These are phyloP conservation scores for Fusarium virguliforme DNA, from an alignment of 2,329 filamentous ascomycete genomes.

Conservation along the genomic window DNA sequence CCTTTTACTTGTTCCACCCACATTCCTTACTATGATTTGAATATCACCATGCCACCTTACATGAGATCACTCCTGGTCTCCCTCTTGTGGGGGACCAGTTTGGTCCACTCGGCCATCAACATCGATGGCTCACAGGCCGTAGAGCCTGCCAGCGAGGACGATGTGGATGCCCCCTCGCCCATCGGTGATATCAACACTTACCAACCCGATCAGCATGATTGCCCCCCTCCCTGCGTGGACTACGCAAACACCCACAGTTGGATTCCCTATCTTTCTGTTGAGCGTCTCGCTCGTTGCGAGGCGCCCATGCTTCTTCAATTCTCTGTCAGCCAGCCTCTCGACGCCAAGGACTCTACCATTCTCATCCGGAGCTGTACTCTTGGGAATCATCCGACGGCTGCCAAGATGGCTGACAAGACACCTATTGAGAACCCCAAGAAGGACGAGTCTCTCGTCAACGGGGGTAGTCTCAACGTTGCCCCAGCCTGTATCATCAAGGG, in stretches of 20 bases:
- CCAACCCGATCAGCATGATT: conserved; percentile 44
- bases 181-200: conserved; percentile 41
- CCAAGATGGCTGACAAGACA: not conserved
- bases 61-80: not conserved
- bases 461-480: not conserved
- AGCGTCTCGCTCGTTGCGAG: conserved; percentile 40
- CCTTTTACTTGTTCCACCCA: not conserved
- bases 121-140: conserved; percentile 11
- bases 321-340: conserved; percentile 8
- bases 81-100: not conserved
- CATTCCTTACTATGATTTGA: not conserved
- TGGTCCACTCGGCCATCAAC: conserved; percentile 5
- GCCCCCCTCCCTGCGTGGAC: conserved; percentile 39
- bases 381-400: not conserved
- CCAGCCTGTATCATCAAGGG: conserved; percentile 3
- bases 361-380: conserved; percentile 10
- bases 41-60: not conserved
- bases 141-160: conserved; percentile 15
- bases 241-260: conserved; percentile 45
- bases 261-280: conserved; percentile 43
- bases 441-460: not conserved
- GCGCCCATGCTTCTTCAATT: conserved; percentile 14
- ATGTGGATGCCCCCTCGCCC: conserved; percentile 33
- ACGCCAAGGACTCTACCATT: conserved; percentile 6
- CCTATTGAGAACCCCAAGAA: conserved; percentile 14